Evolutionary conservation across 176 grass and related monocot genomes (phyloP).

Genomic region (Otatea glauca): DNA sequence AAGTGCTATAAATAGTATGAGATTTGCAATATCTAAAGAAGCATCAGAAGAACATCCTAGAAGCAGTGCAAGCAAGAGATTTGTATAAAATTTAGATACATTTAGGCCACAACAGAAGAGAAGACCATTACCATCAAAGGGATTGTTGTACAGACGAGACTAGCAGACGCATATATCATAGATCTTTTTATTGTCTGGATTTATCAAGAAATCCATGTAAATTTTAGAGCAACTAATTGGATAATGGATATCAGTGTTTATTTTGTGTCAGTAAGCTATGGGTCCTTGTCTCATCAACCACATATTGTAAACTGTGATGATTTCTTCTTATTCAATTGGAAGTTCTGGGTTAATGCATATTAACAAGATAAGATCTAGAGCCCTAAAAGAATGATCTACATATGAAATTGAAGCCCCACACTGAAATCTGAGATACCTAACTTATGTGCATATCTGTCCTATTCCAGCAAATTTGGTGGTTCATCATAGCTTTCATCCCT

Average conservation of each 20-base stretch:
- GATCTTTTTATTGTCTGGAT: neutral
- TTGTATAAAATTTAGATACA: constrained; percentile 36
- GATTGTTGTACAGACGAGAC: constrained; percentile 32
- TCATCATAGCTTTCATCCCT: neutral
- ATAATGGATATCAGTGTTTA: constrained; percentile 25
- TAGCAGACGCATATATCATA: constrained; percentile 25
- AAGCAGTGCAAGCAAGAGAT: constrained; percentile 39
- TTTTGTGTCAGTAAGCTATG: neutral
- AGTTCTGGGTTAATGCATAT: neutral
- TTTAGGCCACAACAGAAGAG: constrained; percentile 52
- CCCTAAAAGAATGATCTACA: neutral
- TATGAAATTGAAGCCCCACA: neutral
- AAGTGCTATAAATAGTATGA: constrained; percentile 41
- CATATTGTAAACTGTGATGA: neutral
- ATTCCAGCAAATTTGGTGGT: constrained; percentile 16
- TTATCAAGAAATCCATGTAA: constrained; percentile 30
- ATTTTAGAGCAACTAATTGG: constrained; percentile 30
- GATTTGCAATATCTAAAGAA: constrained; percentile 45
- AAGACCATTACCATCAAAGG: constrained; percentile 40
- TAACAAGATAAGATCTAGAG: neutral
- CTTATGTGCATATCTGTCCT: neutral
- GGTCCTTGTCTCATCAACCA: constrained; percentile 8
- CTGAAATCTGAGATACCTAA: constrained; percentile 5
- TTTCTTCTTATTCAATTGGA: neutral
- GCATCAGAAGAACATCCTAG: constrained; percentile 47